Evolutionary conservation across 306 rosid genomes (phyloP).

Genomic region (Fragaria iinumae): DNA sequence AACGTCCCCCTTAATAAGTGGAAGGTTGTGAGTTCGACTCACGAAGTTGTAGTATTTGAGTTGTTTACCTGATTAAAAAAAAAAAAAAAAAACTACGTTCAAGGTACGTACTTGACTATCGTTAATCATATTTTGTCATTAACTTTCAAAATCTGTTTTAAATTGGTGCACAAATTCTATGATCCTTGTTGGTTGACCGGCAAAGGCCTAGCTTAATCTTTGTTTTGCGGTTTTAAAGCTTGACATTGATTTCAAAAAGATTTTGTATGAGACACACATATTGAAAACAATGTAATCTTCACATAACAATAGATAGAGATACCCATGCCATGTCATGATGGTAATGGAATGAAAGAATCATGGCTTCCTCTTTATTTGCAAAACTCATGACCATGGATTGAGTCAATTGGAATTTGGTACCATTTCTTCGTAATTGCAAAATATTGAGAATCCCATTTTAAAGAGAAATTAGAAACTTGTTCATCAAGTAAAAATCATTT

Average conservation of each 20-base stretch:
- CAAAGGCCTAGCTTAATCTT: not conserved
- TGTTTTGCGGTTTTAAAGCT: not conserved
- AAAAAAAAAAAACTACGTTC: too few species aligned
- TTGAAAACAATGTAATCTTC: not conserved
- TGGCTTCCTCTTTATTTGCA: not conserved
- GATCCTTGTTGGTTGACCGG: not conserved
- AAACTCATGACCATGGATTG: not conserved
- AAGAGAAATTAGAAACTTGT: not conserved
- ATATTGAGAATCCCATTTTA: not conserved
- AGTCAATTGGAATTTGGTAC: not conserved
- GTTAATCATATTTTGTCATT: too few species aligned
- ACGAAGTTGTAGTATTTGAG: too few species aligned
- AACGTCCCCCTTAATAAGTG: too few species aligned
- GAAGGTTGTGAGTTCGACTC: too few species aligned
- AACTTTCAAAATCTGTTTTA: too few species aligned
- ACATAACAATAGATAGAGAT: not conserved
- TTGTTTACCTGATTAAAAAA: too few species aligned
- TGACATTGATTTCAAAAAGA: not conserved
- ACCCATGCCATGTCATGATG: not conserved
- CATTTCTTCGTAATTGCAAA: not conserved
- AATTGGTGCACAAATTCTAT: not conserved
- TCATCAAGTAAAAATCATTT: not conserved
- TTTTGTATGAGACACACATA: not conserved
- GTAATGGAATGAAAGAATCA: not conserved
- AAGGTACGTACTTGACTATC: too few species aligned